Conservation (phyloP, 140 eudicot genomes). For the Cichorium intybus region DNA sequence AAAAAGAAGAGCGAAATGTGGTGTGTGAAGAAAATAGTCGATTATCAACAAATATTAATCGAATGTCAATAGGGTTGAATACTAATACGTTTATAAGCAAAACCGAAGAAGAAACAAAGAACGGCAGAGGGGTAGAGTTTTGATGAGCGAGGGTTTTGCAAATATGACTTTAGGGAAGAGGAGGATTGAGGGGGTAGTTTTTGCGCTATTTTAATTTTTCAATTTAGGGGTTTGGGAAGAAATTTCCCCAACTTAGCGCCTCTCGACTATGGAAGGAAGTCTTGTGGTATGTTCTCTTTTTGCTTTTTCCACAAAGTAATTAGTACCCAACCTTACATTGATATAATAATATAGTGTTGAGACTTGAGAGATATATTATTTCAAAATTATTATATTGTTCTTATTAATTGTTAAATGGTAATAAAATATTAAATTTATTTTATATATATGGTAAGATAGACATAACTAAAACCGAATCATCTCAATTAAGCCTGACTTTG, state of each 20-base stretch:
- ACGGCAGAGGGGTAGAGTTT: conserved; percentile 27
- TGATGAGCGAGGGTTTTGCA: conserved; percentile 35
- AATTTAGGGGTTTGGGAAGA: conserved; percentile 24
- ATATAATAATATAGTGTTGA: too few relatives aligned
- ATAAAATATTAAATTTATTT: too few relatives aligned
- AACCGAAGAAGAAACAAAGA: conserved; percentile 24
- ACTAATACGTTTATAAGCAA: not conserved
- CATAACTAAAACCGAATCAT: too few relatives aligned
- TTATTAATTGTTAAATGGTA: too few relatives aligned
- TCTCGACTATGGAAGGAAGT: not conserved
- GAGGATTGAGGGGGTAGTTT: conserved; percentile 9
- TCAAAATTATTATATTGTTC: too few relatives aligned
- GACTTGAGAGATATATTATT: too few relatives aligned
- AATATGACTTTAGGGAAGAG: conserved; percentile 17
- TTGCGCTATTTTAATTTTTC: conserved; percentile 24
- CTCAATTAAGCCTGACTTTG: too few relatives aligned
- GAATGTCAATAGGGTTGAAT: conserved; percentile 9
- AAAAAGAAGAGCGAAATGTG: conserved; percentile 1
- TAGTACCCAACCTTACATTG: too few relatives aligned
- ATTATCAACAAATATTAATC: conserved; percentile 1
- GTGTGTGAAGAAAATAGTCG: conserved; percentile 2
- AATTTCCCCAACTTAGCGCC: conserved; percentile 25
- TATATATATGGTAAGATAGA: too few relatives aligned
- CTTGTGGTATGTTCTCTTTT: not conserved
- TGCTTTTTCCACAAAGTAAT: too few relatives aligned